Conservation (phyloP, 164 flowering plant species). For the Vitis labrusca region DNA sequence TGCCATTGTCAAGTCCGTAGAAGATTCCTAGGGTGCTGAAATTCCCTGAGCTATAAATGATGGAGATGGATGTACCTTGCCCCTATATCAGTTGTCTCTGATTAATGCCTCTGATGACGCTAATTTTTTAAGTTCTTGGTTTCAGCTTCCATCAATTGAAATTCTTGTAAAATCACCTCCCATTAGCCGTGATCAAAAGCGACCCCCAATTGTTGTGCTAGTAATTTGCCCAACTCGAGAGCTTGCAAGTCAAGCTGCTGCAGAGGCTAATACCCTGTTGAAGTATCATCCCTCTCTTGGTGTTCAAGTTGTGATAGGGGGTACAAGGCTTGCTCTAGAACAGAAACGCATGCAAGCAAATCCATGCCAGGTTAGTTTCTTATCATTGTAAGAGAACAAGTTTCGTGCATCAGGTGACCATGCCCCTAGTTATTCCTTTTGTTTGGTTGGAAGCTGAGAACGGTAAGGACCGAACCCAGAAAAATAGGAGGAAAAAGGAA, state of each 20-base stretch:
- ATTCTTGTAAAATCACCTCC: slow-evolving; percentile 62
- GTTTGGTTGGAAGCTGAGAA: no score
- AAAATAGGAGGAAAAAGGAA: no score
- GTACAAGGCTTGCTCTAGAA: slow-evolving; percentile 76
- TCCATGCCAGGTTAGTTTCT: slow-evolving; percentile 81
- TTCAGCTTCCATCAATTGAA: slow-evolving; percentile 98
- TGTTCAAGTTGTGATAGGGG: slow-evolving; percentile 98
- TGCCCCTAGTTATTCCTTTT: no score
- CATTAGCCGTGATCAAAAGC: slow-evolving; percentile 60
- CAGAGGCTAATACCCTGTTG: slow-evolving; percentile 74
- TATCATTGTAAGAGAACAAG: background rate
- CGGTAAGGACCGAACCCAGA: no score
- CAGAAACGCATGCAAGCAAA: slow-evolving; percentile 90
- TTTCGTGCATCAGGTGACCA: background rate
- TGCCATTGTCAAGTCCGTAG: background rate
- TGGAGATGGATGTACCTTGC: no score
- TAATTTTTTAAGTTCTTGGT: slow-evolving; percentile 10
- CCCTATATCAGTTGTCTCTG: no score
- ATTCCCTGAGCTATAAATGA: background rate
- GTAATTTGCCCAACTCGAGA: slow-evolving; percentile 97
- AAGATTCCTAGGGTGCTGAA: background rate
- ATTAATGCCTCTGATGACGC: no score
- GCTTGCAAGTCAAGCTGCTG: slow-evolving; percentile 92
- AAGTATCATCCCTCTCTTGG: slow-evolving; percentile 94
- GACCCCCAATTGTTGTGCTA: slow-evolving; percentile 79